Conservation (phyloP, 192 early-diverging fungal genomes). For the Coemansia sp. region DNA sequence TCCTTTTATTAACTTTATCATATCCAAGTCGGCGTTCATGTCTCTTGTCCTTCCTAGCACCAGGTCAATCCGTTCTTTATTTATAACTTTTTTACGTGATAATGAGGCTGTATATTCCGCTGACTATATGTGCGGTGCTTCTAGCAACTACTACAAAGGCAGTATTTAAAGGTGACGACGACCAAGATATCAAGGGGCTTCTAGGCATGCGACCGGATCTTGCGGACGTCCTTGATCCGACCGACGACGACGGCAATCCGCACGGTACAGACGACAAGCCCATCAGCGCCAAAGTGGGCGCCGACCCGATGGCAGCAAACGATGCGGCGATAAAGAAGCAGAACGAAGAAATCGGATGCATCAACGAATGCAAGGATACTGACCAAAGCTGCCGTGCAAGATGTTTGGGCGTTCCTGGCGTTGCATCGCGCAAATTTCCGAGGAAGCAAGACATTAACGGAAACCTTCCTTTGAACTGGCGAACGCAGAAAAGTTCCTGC, state of each 20-base stretch:
- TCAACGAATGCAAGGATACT: constrained; percentile 23
- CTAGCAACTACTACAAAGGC: background rate
- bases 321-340: background rate
- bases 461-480: constrained; percentile 45
- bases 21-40: no score
- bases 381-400: constrained; percentile 49
- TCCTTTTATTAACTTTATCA: no score
- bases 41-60: no score
- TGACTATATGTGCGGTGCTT: background rate
- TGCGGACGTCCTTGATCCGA: constrained; percentile 19
- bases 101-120: background rate
- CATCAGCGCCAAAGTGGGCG: background rate
- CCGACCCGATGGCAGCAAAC: background rate
- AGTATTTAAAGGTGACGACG: constrained; percentile 3
- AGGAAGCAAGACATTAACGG: constrained; percentile 44
- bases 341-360: constrained; percentile 24
- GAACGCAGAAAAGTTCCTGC: constrained; percentile 2
- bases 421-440: constrained; percentile 35
- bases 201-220: constrained; percentile 39
- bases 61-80: no score
- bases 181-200: constrained; percentile 14
- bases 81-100: background rate
- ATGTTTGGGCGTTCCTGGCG: constrained; percentile 50
- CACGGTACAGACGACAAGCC: background rate
- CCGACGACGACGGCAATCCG: background rate